phyloP scores from a whole-genome alignment of 106 monocot genomes.

The Agapanthus africanus region DNA sequence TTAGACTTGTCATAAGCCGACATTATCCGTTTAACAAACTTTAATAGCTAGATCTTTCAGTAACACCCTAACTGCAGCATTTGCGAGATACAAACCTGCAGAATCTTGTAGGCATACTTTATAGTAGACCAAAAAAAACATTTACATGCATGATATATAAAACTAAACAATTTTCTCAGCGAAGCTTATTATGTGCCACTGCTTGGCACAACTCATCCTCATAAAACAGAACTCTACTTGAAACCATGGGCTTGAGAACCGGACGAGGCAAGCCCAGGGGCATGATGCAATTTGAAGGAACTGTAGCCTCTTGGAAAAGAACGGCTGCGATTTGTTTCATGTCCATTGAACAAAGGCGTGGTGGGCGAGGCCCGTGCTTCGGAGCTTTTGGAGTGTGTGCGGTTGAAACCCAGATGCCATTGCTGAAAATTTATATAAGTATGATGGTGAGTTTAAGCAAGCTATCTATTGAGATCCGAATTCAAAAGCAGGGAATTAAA shows the following conservation, averaged over 20 bases:
- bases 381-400: too few species aligned
- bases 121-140: too few species aligned
- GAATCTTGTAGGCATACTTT: neutral
- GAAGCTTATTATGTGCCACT: conserved; percentile 81
- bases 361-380: conserved; percentile 39
- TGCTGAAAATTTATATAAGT: conserved; percentile 28
- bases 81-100: conserved; percentile 1
- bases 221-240: conserved; percentile 67
- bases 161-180: conserved; percentile 16
- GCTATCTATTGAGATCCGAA: too few species aligned
- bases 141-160: neutral
- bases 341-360: conserved; percentile 39
- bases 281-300: conserved; percentile 18
- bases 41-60: too few species aligned
- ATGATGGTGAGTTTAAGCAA: neutral
- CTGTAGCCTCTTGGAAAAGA: conserved; percentile 58
- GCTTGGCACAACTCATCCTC: conserved; percentile 95
- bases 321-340: conserved; percentile 69
- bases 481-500: too few species aligned
- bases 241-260: too few species aligned
- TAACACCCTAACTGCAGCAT: neutral
- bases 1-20: too few species aligned
- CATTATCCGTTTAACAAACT: too few species aligned
- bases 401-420: conserved; percentile 10
- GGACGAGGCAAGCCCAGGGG: too few species aligned